phyloP scores from a whole-genome alignment of 2,329 filamentous ascomycete genomes.

The Cercospora zeae-maydis region DNA sequence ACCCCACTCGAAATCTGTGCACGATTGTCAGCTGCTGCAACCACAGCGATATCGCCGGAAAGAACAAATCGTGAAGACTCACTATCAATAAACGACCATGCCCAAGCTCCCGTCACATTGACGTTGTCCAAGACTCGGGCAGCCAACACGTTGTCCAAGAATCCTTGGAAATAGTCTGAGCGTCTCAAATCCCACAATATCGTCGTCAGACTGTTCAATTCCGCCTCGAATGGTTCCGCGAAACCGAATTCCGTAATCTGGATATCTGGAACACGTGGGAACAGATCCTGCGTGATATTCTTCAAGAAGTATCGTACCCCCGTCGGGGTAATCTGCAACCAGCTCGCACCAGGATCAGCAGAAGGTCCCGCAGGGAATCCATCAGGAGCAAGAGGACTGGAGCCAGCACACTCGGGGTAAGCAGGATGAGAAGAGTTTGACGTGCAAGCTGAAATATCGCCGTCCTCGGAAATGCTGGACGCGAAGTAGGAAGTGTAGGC shows the following conservation, averaged over 20 bases:
- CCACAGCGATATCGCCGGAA: background rate
- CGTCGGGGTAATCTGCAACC: slow-evolving; percentile 38
- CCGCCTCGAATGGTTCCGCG: slow-evolving; percentile 36
- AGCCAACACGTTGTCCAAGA: slow-evolving; percentile 37
- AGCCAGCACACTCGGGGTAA: slow-evolving; percentile 44
- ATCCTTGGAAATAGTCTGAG: slow-evolving; percentile 34
- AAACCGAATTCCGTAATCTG: slow-evolving; percentile 40
- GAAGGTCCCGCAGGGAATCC: slow-evolving; percentile 47
- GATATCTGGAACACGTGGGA: slow-evolving; percentile 41
- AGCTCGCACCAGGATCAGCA: slow-evolving; percentile 35
- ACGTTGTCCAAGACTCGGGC: slow-evolving; percentile 37
- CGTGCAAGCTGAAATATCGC: slow-evolving; percentile 39
- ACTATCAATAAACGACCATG: slow-evolving; percentile 40
- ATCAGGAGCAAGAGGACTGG: slow-evolving; percentile 33
- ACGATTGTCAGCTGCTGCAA: background rate
- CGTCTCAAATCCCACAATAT: slow-evolving; percentile 35
- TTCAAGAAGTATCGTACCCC: slow-evolving; percentile 37
- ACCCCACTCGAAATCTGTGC: slow-evolving; percentile 34
- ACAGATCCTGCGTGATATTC: slow-evolving; percentile 40
- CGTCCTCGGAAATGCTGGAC: slow-evolving; percentile 32
- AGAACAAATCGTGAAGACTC: background rate
- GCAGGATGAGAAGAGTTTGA: slow-evolving; percentile 40
- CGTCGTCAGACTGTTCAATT: slow-evolving; percentile 30
- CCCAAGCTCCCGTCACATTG: slow-evolving; percentile 36
- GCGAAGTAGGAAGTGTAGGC: slow-evolving; percentile 38